Base-by-base conservation (phyloP, 208 protist species). In the Lotmaria passim region DNA sequence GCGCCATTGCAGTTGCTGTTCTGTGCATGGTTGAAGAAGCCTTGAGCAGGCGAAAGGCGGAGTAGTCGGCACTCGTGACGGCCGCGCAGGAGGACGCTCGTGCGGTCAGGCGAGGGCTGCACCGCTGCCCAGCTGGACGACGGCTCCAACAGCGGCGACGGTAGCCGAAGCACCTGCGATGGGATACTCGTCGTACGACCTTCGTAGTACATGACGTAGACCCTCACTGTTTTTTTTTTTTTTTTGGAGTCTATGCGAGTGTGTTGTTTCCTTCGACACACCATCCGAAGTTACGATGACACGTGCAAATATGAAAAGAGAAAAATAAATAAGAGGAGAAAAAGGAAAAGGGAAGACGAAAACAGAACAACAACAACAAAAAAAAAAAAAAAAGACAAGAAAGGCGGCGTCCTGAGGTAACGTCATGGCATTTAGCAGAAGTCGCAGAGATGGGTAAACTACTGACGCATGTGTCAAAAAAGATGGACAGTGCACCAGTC, bases 41-140 rank as follows among this genome's bases (percentile, higher is more conserved):
- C 21, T 17, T 51, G 31, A 11, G 4, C 21, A 19, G 73, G 41
- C 3, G 61, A 34, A 7, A 78, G 39, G 12, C 51, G 11, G 2
- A 79, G 23, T 4, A 79, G 57, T 21, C 69, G 67, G 24, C 75
- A 67, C 41, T 79, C 72, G 43, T 75, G 72, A 3, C 39, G 36
- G 19, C 61, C 26, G 23, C 66, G 67, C 7, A 83, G 52, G 3
- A 83, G 78, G 28, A 83, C 55, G 21, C 46, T 55, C 5, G 43
- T 26, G 28, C 59, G 73, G 47, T 74, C 67, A 15, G 72, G 73
- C 19, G 67, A 74, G 15, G 59, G 44, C 38, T 51, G 38, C 63
- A 79, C 78, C 23, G 70, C 57, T 19, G 24, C 19, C 70, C 70
- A 75, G 31, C 36, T 17, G 7, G 26, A 31, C 1, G 26, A 38